These are phyloP conservation scores for Plasmodium sp. DNA, from an alignment of 169 alveolate genomes.

Conservation along the genomic window DNA sequence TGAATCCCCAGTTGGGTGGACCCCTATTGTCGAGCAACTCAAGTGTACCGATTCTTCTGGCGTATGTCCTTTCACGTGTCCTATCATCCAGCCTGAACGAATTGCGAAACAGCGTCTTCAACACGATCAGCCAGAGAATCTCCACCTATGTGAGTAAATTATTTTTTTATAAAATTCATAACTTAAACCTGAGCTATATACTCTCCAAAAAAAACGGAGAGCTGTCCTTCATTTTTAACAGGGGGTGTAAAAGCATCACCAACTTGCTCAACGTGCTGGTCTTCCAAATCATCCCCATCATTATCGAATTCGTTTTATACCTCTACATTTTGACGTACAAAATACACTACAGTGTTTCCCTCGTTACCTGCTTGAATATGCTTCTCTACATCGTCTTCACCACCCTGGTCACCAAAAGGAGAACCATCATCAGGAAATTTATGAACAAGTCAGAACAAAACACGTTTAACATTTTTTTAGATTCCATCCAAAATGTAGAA, in stretches of 20 bases:
- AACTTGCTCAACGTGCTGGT: constrained; percentile 82
- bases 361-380: constrained; percentile 87
- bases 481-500: constrained; percentile 88
- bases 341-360: constrained; percentile 87
- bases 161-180: constrained; percentile 84
- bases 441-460: constrained; percentile 89
- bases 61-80: constrained; percentile 61
- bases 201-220: constrained; percentile 84
- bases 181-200: constrained; percentile 81
- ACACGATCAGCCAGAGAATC: constrained; percentile 82
- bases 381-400: constrained; percentile 84
- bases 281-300: constrained; percentile 86
- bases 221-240: constrained; percentile 78
- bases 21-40: neutral
- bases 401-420: constrained; percentile 84
- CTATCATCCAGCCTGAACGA: constrained; percentile 77
- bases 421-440: constrained; percentile 84
- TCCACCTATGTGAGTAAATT: constrained; percentile 80
- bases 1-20: neutral
- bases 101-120: constrained; percentile 82
- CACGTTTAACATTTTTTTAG: constrained; percentile 86
- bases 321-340: constrained; percentile 85
- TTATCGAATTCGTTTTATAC: constrained; percentile 87
- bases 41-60: constrained; percentile 19
- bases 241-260: constrained; percentile 86